These are phyloP conservation scores for Ophiostoma angusticollis DNA, from an alignment of 2,329 filamentous ascomycete genomes.

Conservation along the genomic window DNA sequence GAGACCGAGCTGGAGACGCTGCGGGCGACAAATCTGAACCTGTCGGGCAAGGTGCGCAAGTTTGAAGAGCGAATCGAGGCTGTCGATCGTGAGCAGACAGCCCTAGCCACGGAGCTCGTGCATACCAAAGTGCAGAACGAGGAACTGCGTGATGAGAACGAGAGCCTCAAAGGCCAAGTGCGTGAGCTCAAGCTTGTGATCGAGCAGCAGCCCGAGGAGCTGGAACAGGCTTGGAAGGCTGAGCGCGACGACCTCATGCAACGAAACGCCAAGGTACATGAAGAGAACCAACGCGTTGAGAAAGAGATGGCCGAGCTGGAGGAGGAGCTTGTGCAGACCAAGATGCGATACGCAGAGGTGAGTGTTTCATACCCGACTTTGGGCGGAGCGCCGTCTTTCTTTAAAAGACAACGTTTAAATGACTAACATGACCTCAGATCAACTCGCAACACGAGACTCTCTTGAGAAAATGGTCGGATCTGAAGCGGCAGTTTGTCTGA, in stretches of 20 bases:
- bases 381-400: no score
- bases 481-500: slow-evolving; percentile 45
- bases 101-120: slow-evolving; percentile 81
- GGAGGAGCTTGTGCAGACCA: slow-evolving; percentile 80
- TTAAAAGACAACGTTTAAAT: neutral
- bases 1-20: slow-evolving; percentile 70
- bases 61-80: slow-evolving; percentile 82
- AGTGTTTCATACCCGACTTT: slow-evolving; percentile 24
- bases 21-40: slow-evolving; percentile 49
- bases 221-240: slow-evolving; percentile 66
- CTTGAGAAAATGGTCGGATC: slow-evolving; percentile 63
- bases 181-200: slow-evolving; percentile 75
- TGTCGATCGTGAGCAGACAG: slow-evolving; percentile 80
- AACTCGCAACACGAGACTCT: slow-evolving; percentile 60
- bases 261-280: slow-evolving; percentile 83
- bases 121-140: slow-evolving; percentile 90
- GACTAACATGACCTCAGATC: slow-evolving; percentile 36
- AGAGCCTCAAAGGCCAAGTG: slow-evolving; percentile 74
- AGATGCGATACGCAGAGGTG: slow-evolving; percentile 93
- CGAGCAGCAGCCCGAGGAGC: slow-evolving; percentile 76
- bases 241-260: slow-evolving; percentile 91
- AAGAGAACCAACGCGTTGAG: slow-evolving; percentile 78
- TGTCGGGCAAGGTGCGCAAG: slow-evolving; percentile 65
- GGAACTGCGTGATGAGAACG: slow-evolving; percentile 77
- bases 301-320: slow-evolving; percentile 88